phyloP scores from a whole-genome alignment of 306 rosid species.

The Cajanus cajan region DNA sequence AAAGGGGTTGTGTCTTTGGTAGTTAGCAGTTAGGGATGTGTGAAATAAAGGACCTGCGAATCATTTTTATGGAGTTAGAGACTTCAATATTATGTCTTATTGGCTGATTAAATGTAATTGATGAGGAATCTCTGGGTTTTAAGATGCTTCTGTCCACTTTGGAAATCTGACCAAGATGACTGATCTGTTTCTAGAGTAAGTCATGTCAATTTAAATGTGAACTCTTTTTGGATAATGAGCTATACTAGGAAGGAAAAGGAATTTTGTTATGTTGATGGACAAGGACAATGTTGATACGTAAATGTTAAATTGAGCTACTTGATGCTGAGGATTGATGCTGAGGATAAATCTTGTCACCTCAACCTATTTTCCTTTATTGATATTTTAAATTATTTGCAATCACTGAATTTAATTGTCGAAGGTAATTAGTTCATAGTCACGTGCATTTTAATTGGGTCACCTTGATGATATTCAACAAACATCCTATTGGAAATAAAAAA shows the following conservation, averaged over 20 bases:
- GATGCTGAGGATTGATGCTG: neutral
- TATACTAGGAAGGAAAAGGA: neutral
- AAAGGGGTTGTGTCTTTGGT: neutral
- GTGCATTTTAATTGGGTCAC: neutral
- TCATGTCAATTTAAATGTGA: neutral
- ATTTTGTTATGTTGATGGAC: neutral
- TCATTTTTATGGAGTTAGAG: neutral
- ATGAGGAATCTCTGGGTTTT: neutral
- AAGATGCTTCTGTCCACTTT: neutral
- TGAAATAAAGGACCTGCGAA: neutral
- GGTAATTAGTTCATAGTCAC: neutral
- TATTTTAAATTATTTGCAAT: neutral
- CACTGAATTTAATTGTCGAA: neutral
- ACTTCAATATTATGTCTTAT: neutral
- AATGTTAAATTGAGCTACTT: conserved; percentile 1
- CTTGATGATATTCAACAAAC: neutral
- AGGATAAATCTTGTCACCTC: neutral
- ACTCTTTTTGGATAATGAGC: neutral
- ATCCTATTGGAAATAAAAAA: neutral
- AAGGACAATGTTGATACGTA: neutral
- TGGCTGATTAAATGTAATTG: neutral
- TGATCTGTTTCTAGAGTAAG: neutral
- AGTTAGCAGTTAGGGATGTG: neutral
- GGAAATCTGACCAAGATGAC: neutral
- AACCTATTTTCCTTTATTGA: neutral